phyloP scores from a whole-genome alignment of 2,329 filamentous ascomycete species.

The Venturia carpophila region DNA sequence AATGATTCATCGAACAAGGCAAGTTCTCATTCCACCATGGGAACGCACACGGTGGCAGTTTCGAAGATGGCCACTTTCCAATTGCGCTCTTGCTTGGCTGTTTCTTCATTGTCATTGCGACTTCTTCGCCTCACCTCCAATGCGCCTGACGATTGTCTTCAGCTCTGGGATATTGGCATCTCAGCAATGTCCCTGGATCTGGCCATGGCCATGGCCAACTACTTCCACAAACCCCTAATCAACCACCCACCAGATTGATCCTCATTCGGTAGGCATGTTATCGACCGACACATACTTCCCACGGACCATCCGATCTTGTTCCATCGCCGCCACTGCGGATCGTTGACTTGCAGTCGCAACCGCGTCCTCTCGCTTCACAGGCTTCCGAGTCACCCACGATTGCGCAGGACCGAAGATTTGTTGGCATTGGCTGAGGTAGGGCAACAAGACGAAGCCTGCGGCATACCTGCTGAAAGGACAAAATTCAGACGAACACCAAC shows the following conservation, averaged over 20 bases:
- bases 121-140: neutral
- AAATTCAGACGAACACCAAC: slow-evolving; percentile 5
- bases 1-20: too few species aligned
- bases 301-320: slow-evolving; percentile 5
- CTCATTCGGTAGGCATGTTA: slow-evolving; percentile 18
- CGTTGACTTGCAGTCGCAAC: slow-evolving; percentile 2
- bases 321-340: slow-evolving; percentile 4
- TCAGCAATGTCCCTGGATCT: neutral
- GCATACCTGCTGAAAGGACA: slow-evolving; percentile 13
- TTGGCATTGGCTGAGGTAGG: neutral
- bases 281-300: slow-evolving; percentile 19
- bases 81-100: neutral
- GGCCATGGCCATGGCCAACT: slow-evolving; percentile 2
- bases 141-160: neutral
- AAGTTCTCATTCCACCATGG: neutral
- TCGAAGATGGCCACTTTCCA: neutral
- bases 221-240: slow-evolving; percentile 10
- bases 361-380: slow-evolving; percentile 14
- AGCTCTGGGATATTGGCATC: neutral
- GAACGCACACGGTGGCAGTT: neutral
- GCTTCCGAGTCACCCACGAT: neutral
- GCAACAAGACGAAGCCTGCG: neutral
- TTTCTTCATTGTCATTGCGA: neutral
- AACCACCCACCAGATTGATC: slow-evolving; percentile 7
- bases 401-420: neutral